Conservation (phyloP, 2,329 filamentous ascomycete species). For the Periglandula ipomoeae region DNA sequence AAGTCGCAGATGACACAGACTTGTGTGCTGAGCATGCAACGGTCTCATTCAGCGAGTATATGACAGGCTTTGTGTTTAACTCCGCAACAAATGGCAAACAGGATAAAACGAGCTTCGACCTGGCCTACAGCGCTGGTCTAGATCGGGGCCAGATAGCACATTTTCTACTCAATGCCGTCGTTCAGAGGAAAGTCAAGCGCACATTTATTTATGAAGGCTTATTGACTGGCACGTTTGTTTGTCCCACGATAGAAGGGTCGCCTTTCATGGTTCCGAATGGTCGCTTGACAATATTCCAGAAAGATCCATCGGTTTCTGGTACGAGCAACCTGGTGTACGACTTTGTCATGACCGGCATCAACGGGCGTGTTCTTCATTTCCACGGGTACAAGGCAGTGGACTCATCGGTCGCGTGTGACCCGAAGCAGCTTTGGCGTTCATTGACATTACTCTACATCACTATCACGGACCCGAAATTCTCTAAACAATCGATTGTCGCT, state of each 20-base stretch:
- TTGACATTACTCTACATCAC: slow-evolving; percentile 55
- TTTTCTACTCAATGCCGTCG: slow-evolving; percentile 49
- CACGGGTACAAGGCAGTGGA: slow-evolving; percentile 55
- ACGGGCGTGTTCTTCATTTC: slow-evolving; percentile 45
- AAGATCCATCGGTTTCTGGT: slow-evolving; percentile 43
- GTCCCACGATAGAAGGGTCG: slow-evolving; percentile 28
- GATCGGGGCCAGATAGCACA: slow-evolving; percentile 46
- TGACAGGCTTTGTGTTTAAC: slow-evolving; percentile 50
- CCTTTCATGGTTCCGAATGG: slow-evolving; percentile 53
- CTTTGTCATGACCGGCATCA: slow-evolving; percentile 47
- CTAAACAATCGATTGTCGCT: neutral
- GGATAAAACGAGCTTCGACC: slow-evolving; percentile 41
- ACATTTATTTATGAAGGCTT: slow-evolving; percentile 17
- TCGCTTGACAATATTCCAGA: slow-evolving; percentile 46
- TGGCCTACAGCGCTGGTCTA: slow-evolving; percentile 41
- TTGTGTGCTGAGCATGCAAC: neutral
- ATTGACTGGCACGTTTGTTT: slow-evolving; percentile 49
- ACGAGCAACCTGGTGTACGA: slow-evolving; percentile 52
- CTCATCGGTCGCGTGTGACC: slow-evolving; percentile 47
- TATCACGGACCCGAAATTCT: slow-evolving; percentile 31
- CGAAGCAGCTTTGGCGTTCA: slow-evolving; percentile 49
- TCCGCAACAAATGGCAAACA: slow-evolving; percentile 32
- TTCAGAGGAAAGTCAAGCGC: slow-evolving; percentile 29
- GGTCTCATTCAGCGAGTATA: slow-evolving; percentile 55
- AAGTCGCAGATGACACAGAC: neutral